These are phyloP conservation scores for Candida mattraensis DNA, from an alignment of 805 yeast genomes.

Conservation along the genomic window DNA sequence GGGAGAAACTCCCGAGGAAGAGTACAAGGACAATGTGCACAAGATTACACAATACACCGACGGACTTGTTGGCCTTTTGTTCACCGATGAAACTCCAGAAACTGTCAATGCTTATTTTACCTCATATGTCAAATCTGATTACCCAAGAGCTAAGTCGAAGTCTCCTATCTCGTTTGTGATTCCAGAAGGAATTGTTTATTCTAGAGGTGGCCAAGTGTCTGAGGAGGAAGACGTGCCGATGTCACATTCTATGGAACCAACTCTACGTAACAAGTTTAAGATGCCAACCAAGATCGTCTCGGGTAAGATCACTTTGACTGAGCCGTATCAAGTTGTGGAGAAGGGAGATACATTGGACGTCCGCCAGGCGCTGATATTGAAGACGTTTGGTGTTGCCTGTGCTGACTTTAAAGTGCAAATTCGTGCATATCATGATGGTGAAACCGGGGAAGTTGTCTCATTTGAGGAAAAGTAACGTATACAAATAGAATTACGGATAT, in stretches of 20 bases:
- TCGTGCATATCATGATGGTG: slow-evolving; percentile 76
- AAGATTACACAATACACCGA: slow-evolving; percentile 59
- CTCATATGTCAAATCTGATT: slow-evolving; percentile 77
- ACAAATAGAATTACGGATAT: slow-evolving; percentile 7
- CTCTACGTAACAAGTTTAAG: slow-evolving; percentile 83
- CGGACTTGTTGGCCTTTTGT: slow-evolving; percentile 85
- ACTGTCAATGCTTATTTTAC: slow-evolving; percentile 89
- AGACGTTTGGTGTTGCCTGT: slow-evolving; percentile 94
- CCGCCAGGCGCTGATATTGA: slow-evolving; percentile 85
- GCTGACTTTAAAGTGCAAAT: slow-evolving; percentile 83
- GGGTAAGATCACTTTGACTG: slow-evolving; percentile 80
- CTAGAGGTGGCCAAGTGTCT: slow-evolving; percentile 93
- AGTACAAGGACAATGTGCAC: slow-evolving; percentile 81
- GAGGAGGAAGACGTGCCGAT: slow-evolving; percentile 93
- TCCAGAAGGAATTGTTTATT: slow-evolving; percentile 89
- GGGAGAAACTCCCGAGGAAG: slow-evolving; percentile 85
- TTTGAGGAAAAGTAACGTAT: slow-evolving; percentile 4
- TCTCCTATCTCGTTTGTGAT: slow-evolving; percentile 82
- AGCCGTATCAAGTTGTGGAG: slow-evolving; percentile 77
- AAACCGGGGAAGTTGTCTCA: slow-evolving; percentile 35
- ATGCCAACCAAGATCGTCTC: slow-evolving; percentile 87
- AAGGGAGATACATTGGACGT: slow-evolving; percentile 83
- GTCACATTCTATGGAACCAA: slow-evolving; percentile 94
- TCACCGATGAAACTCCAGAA: slow-evolving; percentile 85
- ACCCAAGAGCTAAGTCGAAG: slow-evolving; percentile 82